Percentiles rank a stretch among this genome's conserved stretches.
phyloP scores from a whole-genome alignment of 2,329 filamentous ascomycete genomes.

The Fonsecaea monophora region DNA sequence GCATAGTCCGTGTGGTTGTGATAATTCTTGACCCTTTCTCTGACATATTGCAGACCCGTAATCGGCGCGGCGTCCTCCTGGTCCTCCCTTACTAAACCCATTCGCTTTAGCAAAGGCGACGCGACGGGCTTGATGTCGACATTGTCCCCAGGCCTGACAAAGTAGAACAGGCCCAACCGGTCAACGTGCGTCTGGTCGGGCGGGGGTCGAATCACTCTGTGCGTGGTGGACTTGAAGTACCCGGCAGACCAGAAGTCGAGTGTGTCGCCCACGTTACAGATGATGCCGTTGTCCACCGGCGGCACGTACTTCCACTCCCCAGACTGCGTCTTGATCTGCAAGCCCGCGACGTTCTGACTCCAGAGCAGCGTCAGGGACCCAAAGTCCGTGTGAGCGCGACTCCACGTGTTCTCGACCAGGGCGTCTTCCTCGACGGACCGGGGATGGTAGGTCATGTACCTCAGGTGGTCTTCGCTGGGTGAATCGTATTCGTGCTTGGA shows the following conservation, averaged over 20 bases:
- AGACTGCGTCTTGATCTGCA: constrained; percentile 63
- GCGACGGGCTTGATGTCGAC: constrained; percentile 42
- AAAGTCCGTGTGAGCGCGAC: constrained; percentile 54
- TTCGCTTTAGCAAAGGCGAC: too few relatives aligned
- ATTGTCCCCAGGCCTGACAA: constrained; percentile 49
- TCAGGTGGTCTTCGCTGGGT: too few relatives aligned
- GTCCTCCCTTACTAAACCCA: too few relatives aligned
- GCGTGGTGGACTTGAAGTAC: constrained; percentile 39
- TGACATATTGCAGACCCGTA: too few relatives aligned
- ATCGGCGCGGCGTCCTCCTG: too few relatives aligned
- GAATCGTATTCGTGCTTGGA: too few relatives aligned
- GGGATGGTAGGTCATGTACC: too few relatives aligned
- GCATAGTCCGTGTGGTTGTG: too few relatives aligned
- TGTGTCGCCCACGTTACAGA: constrained; percentile 60
- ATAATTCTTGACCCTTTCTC: too few relatives aligned
- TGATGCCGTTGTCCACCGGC: constrained; percentile 50
- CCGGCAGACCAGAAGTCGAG: constrained; percentile 59
- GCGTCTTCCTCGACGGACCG: too few relatives aligned
- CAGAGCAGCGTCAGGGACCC: constrained; percentile 64
- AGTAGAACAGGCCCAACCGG: constrained; percentile 20
- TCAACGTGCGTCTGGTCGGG: constrained; percentile 9
- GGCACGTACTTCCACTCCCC: constrained; percentile 59
- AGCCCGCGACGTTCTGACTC: constrained; percentile 63
- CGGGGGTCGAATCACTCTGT: constrained; percentile 11
- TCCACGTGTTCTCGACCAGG: not conserved